Percentiles rank a stretch among this genome's conserved stretches.
These are phyloP conservation scores for Candida dubliniensis DNA, from an alignment of 1,139 yeast genomes.

Conservation along the genomic window DNA sequence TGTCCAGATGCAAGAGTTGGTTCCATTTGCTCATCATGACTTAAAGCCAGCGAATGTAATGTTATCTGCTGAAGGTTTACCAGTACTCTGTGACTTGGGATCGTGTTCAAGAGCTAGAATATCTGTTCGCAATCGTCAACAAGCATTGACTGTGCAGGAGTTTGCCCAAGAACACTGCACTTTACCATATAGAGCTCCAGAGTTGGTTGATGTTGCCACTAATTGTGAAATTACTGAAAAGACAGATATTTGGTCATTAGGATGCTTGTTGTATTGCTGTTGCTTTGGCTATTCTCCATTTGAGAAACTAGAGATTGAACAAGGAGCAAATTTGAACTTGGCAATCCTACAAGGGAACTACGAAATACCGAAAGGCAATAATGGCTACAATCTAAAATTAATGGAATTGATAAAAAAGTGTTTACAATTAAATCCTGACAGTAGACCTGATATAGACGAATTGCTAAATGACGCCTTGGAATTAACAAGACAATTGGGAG, in stretches of 20 bases:
- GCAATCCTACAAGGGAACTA: conserved; percentile 76
- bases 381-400: conserved; percentile 53
- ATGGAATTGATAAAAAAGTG: conserved; percentile 59
- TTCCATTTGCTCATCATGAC: conserved; percentile 83
- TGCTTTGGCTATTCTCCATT: conserved; percentile 84
- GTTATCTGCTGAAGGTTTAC: conserved; percentile 70
- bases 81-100: conserved; percentile 84
- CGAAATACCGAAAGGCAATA: conserved; percentile 51
- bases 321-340: conserved; percentile 78
- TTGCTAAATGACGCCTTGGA: conserved; percentile 51
- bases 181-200: conserved; percentile 88
- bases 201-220: conserved; percentile 73
- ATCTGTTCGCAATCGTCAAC: conserved; percentile 56
- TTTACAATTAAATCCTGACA: conserved; percentile 55
- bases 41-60: conserved; percentile 87
- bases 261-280: conserved; percentile 76
- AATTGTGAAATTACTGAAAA: conserved; percentile 64
- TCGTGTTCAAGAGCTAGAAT: conserved; percentile 69
- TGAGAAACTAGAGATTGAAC: conserved; percentile 75
- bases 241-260: conserved; percentile 89
- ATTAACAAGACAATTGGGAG: conserved; percentile 18
- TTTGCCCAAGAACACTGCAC: conserved; percentile 85
- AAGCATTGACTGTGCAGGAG: conserved; percentile 77
- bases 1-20: conserved; percentile 54
- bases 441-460: conserved; percentile 64